Percentiles rank a stretch among this genome's conserved stretches.
Conservation (phyloP, 345 rosid species). For the Pistacia integerrima region DNA sequence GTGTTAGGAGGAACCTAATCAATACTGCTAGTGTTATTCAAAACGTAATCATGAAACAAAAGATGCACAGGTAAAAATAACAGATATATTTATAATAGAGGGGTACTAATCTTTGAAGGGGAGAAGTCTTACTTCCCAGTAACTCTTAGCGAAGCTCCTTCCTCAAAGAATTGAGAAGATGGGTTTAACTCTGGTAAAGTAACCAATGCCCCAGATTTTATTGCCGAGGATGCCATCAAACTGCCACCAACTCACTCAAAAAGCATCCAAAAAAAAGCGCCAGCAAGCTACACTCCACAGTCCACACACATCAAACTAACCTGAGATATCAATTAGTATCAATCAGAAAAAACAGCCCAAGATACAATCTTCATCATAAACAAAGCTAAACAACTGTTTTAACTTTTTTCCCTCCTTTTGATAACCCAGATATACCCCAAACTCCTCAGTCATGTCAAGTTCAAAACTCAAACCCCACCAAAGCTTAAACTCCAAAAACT, state of each 20-base stretch:
- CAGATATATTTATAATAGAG: background rate
- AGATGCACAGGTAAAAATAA: background rate
- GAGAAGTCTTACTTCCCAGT: conserved; percentile 46
- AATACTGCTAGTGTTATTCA: background rate
- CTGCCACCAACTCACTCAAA: background rate
- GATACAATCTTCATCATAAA: background rate
- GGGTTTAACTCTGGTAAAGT: conserved; percentile 39
- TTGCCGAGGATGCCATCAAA: conserved; percentile 34
- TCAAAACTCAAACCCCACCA: background rate
- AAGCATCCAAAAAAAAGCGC: background rate
- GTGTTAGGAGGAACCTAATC: background rate
- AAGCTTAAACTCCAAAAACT: background rate
- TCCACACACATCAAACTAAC: background rate
- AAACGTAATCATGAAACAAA: background rate
- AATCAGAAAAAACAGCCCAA: background rate
- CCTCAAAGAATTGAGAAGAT: conserved; percentile 38
- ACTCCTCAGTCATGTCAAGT: background rate
- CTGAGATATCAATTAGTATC: background rate
- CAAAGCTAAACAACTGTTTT: background rate
- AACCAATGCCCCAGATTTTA: conserved; percentile 47
- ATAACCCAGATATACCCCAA: background rate
- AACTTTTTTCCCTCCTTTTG: too few species aligned
- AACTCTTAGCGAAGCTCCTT: conserved; percentile 57
- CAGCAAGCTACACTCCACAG: background rate
- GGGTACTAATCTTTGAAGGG: background rate